Evolutionary conservation across 768 basidiomycete species (phyloP).

Genomic region (Boletus tylopilopsis): DNA sequence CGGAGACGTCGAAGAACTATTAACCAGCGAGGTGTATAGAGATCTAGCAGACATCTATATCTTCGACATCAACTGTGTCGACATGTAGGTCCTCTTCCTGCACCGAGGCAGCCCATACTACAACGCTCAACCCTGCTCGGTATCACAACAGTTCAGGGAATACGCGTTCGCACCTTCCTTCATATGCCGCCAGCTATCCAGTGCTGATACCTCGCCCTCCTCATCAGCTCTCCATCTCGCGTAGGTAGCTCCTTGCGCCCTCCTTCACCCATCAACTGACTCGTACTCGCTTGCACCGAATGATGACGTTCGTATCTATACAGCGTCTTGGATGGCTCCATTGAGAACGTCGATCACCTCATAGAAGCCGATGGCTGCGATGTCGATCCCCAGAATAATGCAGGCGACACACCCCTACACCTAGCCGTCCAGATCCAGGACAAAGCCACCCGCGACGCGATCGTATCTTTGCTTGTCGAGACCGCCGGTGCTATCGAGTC

Average conservation of each 20-base stretch:
- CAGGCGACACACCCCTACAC: slow-evolving; percentile 28
- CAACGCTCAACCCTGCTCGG: background rate
- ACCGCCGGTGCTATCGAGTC: slow-evolving; percentile 23
- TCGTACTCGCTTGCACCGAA: background rate
- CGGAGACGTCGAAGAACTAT: slow-evolving; percentile 26
- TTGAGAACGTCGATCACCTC: slow-evolving; percentile 20
- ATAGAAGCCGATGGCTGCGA: slow-evolving; percentile 28
- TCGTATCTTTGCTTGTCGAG: slow-evolving; percentile 24
- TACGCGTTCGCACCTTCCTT: slow-evolving; percentile 24
- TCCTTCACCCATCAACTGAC: background rate
- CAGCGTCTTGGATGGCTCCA: slow-evolving; percentile 15
- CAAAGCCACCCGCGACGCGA: slow-evolving; percentile 9
- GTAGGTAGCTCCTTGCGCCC: slow-evolving; percentile 14
- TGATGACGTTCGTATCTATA: background rate
- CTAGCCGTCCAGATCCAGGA: slow-evolving; percentile 23
- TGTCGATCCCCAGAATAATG: slow-evolving; percentile 24
- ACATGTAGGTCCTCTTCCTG: slow-evolving; percentile 20
- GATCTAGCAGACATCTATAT: slow-evolving; percentile 18
- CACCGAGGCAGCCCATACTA: background rate
- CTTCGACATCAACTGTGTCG: slow-evolving; percentile 31
- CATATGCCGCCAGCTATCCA: background rate
- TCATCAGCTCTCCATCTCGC: slow-evolving; percentile 30
- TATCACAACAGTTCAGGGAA: slow-evolving; percentile 21
- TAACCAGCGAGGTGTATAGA: slow-evolving; percentile 17
- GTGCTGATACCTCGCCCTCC: slow-evolving; percentile 7